These are phyloP conservation scores for Arabidopsis suecica DNA, from an alignment of 345 rosid genomes.

Conservation along the genomic window DNA sequence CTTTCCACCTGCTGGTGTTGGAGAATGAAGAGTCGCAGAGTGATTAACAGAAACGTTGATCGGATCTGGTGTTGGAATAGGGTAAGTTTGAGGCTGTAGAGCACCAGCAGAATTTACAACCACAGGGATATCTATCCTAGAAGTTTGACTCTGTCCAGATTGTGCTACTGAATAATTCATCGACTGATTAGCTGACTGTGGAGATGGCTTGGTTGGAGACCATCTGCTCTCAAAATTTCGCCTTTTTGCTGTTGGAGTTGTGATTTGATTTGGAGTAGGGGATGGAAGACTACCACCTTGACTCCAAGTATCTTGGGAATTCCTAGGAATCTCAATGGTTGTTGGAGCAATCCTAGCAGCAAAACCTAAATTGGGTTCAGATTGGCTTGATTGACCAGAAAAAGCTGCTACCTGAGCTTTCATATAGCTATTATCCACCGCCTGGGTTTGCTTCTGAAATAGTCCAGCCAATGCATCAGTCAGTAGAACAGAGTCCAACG, in stretches of 20 bases:
- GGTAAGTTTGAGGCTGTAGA: slow-evolving; percentile 48
- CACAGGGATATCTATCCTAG: slow-evolving; percentile 49
- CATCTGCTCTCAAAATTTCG: slow-evolving; percentile 62
- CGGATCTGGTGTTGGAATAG: slow-evolving; percentile 26
- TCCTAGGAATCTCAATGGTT: slow-evolving; percentile 60
- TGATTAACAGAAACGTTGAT: slow-evolving; percentile 34
- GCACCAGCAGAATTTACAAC: slow-evolving; percentile 49
- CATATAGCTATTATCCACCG: slow-evolving; percentile 43
- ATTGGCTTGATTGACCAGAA: slow-evolving; percentile 43
- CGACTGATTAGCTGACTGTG: slow-evolving; percentile 43
- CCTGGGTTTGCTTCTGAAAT: slow-evolving; percentile 58
- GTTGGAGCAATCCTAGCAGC: slow-evolving; percentile 49
- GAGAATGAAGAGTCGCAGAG: slow-evolving; percentile 49
- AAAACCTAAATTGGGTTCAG: slow-evolving; percentile 47
- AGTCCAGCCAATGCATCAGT: slow-evolving; percentile 78
- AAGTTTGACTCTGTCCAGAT: slow-evolving; percentile 46
- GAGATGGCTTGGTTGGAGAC: slow-evolving; percentile 68
- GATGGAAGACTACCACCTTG: slow-evolving; percentile 83
- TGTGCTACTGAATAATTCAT: slow-evolving; percentile 36
- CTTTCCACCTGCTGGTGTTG: slow-evolving; percentile 50
- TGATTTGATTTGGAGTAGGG: slow-evolving; percentile 80
- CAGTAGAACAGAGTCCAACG: slow-evolving; percentile 75
- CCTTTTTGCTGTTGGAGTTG: slow-evolving; percentile 49
- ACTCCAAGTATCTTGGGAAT: slow-evolving; percentile 62
- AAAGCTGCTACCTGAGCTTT: slow-evolving; percentile 53